phyloP scores from a whole-genome alignment of 176 grass and related monocot species.

The Melocanna baccifera region DNA sequence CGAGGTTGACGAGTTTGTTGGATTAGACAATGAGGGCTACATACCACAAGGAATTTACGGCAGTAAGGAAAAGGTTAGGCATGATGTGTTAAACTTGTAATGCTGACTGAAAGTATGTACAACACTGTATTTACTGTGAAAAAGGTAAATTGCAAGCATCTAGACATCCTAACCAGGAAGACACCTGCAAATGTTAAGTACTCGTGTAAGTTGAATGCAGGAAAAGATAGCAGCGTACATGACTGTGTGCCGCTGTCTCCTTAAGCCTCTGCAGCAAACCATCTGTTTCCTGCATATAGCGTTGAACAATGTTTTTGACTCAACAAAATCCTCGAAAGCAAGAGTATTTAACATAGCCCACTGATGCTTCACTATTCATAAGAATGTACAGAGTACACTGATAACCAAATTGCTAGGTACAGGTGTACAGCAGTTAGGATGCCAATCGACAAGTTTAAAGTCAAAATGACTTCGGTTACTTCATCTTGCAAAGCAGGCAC shows the following conservation, averaged over 20 bases:
- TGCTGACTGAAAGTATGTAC: background rate
- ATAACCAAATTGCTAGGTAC: conserved; percentile 8
- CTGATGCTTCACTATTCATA: conserved; percentile 9
- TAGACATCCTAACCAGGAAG: conserved; percentile 12
- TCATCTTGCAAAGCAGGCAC: background rate
- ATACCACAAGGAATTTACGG: conserved; percentile 16
- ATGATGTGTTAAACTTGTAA: background rate
- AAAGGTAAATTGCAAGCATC: conserved; percentile 8
- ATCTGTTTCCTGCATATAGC: conserved; percentile 70
- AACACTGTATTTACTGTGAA: background rate
- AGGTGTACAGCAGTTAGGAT: background rate
- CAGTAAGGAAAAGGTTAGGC: conserved; percentile 19
- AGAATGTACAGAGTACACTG: background rate
- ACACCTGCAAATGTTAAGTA: conserved; percentile 4
- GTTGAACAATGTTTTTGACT: conserved; percentile 32
- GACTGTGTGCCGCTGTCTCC: conserved; percentile 44
- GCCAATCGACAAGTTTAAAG: background rate
- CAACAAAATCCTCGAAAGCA: conserved; percentile 27
- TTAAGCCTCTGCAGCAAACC: conserved; percentile 67
- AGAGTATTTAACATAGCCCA: background rate
- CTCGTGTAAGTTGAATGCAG: background rate
- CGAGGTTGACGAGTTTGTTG: conserved; percentile 45
- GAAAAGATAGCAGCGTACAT: conserved; percentile 44
- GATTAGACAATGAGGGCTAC: conserved; percentile 65
- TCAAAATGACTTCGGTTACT: background rate